A percentile compares a stretch with the other conserved stretches of the same genome.
phyloP scores from a whole-genome alignment of 306 rosid species.

The Trifolium dubium region DNA sequence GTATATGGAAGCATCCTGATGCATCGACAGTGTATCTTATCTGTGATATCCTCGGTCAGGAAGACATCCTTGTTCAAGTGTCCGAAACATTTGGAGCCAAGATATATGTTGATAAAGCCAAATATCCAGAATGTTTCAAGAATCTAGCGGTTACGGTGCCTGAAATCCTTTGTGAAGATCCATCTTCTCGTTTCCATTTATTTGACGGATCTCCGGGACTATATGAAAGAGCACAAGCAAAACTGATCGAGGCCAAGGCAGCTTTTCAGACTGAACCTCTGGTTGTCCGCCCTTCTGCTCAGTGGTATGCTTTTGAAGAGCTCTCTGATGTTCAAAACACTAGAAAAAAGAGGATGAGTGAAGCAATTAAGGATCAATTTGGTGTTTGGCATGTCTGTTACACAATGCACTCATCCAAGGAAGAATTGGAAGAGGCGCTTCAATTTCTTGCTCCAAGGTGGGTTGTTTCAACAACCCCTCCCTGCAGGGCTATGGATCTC shows the following conservation, averaged over 20 bases:
- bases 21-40: constrained; percentile 61
- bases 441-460: constrained; percentile 80
- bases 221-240: constrained; percentile 60
- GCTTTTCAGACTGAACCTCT: constrained; percentile 64
- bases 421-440: constrained; percentile 85
- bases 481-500: constrained; percentile 78
- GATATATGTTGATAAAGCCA: constrained; percentile 64
- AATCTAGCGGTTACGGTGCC: constrained; percentile 58
- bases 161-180: constrained; percentile 69
- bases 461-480: constrained; percentile 89
- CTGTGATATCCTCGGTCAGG: constrained; percentile 81
- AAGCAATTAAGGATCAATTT: constrained; percentile 72
- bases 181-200: constrained; percentile 69
- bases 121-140: constrained; percentile 58
- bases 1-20: constrained; percentile 88
- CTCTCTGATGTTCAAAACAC: constrained; percentile 44
- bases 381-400: constrained; percentile 93
- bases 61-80: constrained; percentile 67
- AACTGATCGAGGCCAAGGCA: constrained; percentile 58
- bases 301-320: constrained; percentile 78
- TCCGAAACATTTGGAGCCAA: constrained; percentile 74
- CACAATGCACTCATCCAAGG: constrained; percentile 80
- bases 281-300: constrained; percentile 74
- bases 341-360: constrained; percentile 57
- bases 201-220: constrained; percentile 71